These are phyloP conservation scores for Zygosaccharomyces sapae DNA, from an alignment of 1,139 yeast genomes.

Conservation along the genomic window DNA sequence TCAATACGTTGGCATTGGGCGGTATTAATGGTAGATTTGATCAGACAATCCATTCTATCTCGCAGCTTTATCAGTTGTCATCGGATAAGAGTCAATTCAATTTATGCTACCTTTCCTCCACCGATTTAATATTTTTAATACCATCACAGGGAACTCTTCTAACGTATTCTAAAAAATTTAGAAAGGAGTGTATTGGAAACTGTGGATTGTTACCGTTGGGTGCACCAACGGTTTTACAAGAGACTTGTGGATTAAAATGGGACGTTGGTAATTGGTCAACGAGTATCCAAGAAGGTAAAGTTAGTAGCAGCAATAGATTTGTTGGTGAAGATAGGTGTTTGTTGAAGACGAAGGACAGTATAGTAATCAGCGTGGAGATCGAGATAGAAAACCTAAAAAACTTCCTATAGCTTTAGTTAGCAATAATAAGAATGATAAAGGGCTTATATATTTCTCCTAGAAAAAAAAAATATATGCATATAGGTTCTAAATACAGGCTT, in stretches of 20 bases:
- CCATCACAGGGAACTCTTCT: conserved; percentile 49
- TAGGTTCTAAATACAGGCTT: neutral
- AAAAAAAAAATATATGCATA: too few species aligned
- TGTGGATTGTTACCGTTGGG: conserved; percentile 78
- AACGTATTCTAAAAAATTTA: conserved; percentile 36
- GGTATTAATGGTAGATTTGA: conserved; percentile 92
- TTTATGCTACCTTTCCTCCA: conserved; percentile 37
- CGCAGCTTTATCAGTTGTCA: conserved; percentile 48
- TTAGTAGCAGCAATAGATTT: conserved; percentile 75
- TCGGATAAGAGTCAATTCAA: conserved; percentile 33
- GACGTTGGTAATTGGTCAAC: conserved; percentile 76
- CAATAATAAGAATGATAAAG: neutral
- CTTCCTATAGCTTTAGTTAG: conserved; percentile 13
- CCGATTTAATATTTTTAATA: conserved; percentile 60
- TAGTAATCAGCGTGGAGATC: conserved; percentile 48
- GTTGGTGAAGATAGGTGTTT: conserved; percentile 50
- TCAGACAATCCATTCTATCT: conserved; percentile 79
- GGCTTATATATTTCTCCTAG: neutral
- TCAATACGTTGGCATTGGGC: conserved; percentile 49
- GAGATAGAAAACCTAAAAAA: conserved; percentile 19
- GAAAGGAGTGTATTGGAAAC: conserved; percentile 43
- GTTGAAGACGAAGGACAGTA: conserved; percentile 42
- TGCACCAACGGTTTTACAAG: conserved; percentile 43
- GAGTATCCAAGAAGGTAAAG: conserved; percentile 53
- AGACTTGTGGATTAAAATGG: conserved; percentile 74